Evolutionary conservation across 1,284 basidiomycete genomes (phyloP).

Genomic region (Ceratobasidium sp.): DNA sequence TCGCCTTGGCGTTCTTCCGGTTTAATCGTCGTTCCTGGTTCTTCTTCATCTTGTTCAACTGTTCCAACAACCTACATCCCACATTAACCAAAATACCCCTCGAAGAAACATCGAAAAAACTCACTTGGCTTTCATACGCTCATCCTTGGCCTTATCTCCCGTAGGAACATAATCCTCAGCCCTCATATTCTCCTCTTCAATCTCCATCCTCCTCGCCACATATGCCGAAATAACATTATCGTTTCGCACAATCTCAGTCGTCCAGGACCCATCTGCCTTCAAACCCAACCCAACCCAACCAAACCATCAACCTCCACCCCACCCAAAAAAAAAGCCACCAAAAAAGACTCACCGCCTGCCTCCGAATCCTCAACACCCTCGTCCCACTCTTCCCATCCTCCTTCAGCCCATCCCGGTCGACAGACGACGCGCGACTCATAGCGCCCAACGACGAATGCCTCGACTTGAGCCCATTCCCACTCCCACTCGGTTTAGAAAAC

Average conservation of each 20-base stretch:
- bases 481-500: neutral
- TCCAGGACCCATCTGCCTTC: constrained; percentile 89
- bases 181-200: constrained; percentile 89
- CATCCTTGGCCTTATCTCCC: constrained; percentile 89
- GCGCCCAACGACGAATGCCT: constrained; percentile 37
- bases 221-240: constrained; percentile 94
- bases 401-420: constrained; percentile 68
- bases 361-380: constrained; percentile 86
- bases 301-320: neutral
- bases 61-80: constrained; percentile 82
- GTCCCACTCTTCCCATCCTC: constrained; percentile 62
- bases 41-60: constrained; percentile 95
- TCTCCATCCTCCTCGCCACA: constrained; percentile 82
- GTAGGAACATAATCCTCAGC: constrained; percentile 91
- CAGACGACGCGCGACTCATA: constrained; percentile 75
- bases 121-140: constrained; percentile 85
- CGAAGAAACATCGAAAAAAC: constrained; percentile 53
- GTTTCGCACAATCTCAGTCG: constrained; percentile 93
- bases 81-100: constrained; percentile 39
- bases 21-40: constrained; percentile 96
- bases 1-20: constrained; percentile 93
- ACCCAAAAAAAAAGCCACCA: constrained; percentile 22
- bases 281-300: constrained; percentile 21
- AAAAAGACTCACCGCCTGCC: constrained; percentile 68
- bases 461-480: constrained; percentile 16